Conservation (phyloP, 2,329 filamentous ascomycete genomes). For the Taxawa tesnikishii region DNA sequence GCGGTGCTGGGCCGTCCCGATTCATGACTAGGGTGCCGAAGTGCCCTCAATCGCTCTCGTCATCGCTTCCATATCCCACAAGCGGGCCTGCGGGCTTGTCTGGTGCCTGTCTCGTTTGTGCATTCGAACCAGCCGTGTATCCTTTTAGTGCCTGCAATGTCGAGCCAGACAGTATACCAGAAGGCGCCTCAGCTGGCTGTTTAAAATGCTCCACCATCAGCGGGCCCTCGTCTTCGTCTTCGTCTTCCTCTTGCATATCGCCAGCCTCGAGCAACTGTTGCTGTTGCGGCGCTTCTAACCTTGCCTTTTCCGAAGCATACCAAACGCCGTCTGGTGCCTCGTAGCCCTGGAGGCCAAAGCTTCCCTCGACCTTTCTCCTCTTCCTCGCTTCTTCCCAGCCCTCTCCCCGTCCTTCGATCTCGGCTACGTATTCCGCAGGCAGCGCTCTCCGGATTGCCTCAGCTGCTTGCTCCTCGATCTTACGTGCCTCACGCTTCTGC, state of each 20-base stretch:
- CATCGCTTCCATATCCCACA: slow-evolving; percentile 83
- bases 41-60: slow-evolving; percentile 49
- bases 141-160: slow-evolving; percentile 68
- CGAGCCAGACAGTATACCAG: slow-evolving; percentile 68
- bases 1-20: no score
- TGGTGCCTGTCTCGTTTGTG: slow-evolving; percentile 39
- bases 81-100: slow-evolving; percentile 54
- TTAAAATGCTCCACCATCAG: slow-evolving; percentile 33
- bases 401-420: slow-evolving; percentile 66
- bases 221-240: slow-evolving; percentile 20
- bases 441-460: slow-evolving; percentile 82
- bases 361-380: slow-evolving; percentile 76
- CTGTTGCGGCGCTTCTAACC: slow-evolving; percentile 52
- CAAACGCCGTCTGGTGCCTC: slow-evolving; percentile 91
- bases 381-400: slow-evolving; percentile 57
- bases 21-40: no score
- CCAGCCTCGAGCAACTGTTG: slow-evolving; percentile 48
- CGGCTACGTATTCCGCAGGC: slow-evolving; percentile 80
- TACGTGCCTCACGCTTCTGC: slow-evolving; percentile 76
- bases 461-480: slow-evolving; percentile 90
- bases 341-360: slow-evolving; percentile 80
- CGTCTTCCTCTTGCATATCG: slow-evolving; percentile 34
- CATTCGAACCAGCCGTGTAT: slow-evolving; percentile 28
- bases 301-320: slow-evolving; percentile 66
- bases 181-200: slow-evolving; percentile 26